Conservation (phyloP, 768 basidiomycete genomes). For the Russula lepida region DNA sequence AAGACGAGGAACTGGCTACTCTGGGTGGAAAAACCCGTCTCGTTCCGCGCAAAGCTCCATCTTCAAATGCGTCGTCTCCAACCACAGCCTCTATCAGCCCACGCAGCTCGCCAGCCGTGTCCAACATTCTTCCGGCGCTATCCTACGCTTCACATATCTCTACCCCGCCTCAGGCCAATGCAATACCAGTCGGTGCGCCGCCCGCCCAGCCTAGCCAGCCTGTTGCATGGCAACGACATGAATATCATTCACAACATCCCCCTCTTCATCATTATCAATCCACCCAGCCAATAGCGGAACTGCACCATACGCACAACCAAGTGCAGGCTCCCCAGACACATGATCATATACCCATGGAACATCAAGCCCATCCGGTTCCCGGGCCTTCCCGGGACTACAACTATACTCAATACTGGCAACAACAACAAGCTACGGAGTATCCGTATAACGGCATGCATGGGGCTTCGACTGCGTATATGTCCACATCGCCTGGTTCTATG, state of each 20-base stretch:
- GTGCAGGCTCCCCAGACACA: conserved; percentile 2
- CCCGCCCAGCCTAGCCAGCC: background rate
- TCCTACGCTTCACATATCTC: conserved; percentile 39
- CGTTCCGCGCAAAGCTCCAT: conserved; percentile 40
- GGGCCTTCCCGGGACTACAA: conserved; percentile 10
- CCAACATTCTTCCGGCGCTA: conserved; percentile 25
- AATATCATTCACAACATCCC: conserved; percentile 1
- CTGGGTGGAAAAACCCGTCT: conserved; percentile 59
- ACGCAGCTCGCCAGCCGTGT: conserved; percentile 21
- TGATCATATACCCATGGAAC: conserved; percentile 13
- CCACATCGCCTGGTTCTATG: conserved; percentile 15
- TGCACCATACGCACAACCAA: conserved; percentile 8
- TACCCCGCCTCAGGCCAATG: conserved; percentile 34
- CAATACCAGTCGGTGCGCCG: background rate
- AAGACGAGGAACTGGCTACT: conserved; percentile 51
- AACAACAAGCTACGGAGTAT: conserved; percentile 12
- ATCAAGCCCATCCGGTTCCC: conserved; percentile 8
- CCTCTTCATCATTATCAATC: conserved; percentile 6
- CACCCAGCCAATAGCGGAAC: background rate
- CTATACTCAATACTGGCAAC: conserved; percentile 21
- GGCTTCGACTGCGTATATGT: conserved; percentile 3
- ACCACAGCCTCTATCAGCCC: conserved; percentile 29
- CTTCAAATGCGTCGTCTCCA: conserved; percentile 31
- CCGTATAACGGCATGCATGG: conserved; percentile 12
- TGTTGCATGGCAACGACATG: conserved; percentile 3